These are phyloP conservation scores for Neofusicoccum parvum DNA, from an alignment of 2,329 filamentous ascomycete species.

Conservation along the genomic window DNA sequence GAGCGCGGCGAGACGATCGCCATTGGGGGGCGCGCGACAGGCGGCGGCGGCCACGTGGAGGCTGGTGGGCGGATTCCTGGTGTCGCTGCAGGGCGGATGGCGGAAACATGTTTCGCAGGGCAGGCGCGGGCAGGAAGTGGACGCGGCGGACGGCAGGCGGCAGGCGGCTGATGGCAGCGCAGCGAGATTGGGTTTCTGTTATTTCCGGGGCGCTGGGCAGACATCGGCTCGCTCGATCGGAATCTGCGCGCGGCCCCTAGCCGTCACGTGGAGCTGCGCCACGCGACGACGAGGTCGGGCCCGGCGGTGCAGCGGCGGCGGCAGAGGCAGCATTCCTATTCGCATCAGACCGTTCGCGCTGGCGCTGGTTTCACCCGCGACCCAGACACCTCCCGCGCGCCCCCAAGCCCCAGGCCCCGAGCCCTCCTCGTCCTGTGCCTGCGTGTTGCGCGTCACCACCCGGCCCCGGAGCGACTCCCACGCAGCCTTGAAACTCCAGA, in stretches of 20 bases:
- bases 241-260: background rate
- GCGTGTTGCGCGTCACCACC: background rate
- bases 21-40: background rate
- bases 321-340: background rate
- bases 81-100: too few species aligned
- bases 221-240: background rate
- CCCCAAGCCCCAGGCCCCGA: background rate
- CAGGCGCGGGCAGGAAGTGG: background rate
- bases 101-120: background rate
- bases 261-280: conserved; percentile 5
- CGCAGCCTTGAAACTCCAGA: background rate
- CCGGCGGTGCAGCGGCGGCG: background rate
- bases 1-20: background rate
- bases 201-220: background rate
- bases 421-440: background rate
- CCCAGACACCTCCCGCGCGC: background rate
- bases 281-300: background rate
- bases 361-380: background rate
- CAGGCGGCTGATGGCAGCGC: background rate
- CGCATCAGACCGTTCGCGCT: background rate
- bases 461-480: background rate
- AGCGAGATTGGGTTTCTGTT: background rate
- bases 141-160: background rate
- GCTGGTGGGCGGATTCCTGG: background rate
- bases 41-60: background rate